phyloP scores from a whole-genome alignment of 148 eudicot species.

The Polygonum aviculare region DNA sequence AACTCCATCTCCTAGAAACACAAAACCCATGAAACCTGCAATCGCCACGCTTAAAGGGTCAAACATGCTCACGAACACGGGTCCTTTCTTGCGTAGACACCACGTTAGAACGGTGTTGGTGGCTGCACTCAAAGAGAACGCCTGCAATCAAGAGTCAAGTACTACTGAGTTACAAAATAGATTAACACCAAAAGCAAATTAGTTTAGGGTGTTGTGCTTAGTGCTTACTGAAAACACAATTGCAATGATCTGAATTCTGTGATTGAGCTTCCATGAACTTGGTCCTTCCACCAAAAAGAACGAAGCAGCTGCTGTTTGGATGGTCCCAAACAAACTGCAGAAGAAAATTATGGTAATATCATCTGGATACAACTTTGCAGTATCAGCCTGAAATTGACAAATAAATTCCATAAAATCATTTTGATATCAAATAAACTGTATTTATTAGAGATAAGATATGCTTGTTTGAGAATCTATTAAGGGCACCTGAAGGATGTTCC shows the following conservation, averaged over 20 bases:
- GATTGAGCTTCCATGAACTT: background rate
- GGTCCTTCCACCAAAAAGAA: background rate
- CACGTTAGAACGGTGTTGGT: background rate
- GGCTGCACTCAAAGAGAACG: background rate
- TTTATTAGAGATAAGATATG: too few relatives aligned
- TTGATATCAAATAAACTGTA: too few relatives aligned
- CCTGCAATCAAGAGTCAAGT: background rate
- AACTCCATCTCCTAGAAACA: background rate
- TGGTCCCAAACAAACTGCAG: background rate
- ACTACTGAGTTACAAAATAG: too few relatives aligned
- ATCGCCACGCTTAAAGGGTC: background rate
- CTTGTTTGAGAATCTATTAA: too few relatives aligned
- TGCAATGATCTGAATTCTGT: background rate
- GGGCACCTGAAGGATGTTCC: background rate
- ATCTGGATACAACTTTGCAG: background rate
- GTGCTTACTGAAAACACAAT: background rate
- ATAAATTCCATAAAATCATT: background rate
- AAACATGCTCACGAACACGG: background rate
- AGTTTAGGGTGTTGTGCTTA: background rate
- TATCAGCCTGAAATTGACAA: background rate
- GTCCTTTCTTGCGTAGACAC: conserved; percentile 1
- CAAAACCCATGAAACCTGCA: background rate
- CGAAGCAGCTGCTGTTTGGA: background rate
- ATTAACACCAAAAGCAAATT: background rate
- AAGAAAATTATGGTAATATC: background rate